These are phyloP conservation scores for Glycine tomentella DNA, from an alignment of 306 rosid genomes.

Conservation along the genomic window DNA sequence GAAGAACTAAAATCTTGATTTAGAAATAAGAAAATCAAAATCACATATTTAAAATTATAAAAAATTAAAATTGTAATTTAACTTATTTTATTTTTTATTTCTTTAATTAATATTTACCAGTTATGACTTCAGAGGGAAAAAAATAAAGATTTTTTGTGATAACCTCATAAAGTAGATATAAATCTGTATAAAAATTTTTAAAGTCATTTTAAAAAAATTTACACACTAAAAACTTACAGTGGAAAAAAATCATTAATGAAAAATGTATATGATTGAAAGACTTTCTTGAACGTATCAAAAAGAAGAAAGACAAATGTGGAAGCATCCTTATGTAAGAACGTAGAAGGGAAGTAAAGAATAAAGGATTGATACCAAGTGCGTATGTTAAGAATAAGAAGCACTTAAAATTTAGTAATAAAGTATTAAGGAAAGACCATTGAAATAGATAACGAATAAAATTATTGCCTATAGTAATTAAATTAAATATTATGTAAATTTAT, in stretches of 20 bases:
- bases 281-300: neutral
- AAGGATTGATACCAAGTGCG: neutral
- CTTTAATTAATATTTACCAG: no score
- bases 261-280: neutral
- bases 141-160: no score
- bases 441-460: neutral
- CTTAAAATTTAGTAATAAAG: neutral
- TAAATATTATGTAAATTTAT: neutral
- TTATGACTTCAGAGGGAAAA: no score
- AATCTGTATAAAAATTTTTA: neutral
- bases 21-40: no score
- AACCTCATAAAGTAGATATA: no score
- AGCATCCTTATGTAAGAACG: neutral
- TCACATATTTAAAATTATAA: no score
- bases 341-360: slow-evolving; percentile 23
- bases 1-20: no score
- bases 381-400: neutral
- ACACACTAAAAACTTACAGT: neutral
- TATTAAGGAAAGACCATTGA: neutral
- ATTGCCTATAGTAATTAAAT: neutral
- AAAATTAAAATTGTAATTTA: no score
- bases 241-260: neutral
- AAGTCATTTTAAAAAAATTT: neutral
- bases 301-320: neutral
- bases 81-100: no score